These are phyloP conservation scores for Nelumbo lutea DNA, from an alignment of 164 flowering plant genomes.

Conservation along the genomic window DNA sequence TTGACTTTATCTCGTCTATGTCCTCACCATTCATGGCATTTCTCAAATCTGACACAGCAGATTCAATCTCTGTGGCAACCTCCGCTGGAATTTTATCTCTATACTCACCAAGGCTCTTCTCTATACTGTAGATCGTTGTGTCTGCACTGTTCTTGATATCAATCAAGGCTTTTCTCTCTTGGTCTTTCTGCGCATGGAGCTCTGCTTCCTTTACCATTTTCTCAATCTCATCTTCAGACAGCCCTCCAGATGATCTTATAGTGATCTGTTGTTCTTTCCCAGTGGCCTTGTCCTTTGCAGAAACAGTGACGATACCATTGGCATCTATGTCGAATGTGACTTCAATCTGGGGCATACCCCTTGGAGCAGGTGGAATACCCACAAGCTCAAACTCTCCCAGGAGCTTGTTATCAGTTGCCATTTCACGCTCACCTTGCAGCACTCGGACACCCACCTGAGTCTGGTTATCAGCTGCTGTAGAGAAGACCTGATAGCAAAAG, in stretches of 20 bases:
- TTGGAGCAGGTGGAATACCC: too few species aligned
- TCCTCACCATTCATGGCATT: slow-evolving; percentile 25
- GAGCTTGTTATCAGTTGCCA: slow-evolving; percentile 30
- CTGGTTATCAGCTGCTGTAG: slow-evolving; percentile 39
- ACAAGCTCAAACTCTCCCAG: slow-evolving; percentile 26
- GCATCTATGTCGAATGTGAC: slow-evolving; percentile 31
- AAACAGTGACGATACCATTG: slow-evolving; percentile 34
- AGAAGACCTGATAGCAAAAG: slow-evolving; percentile 9
- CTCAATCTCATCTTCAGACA: slow-evolving; percentile 23
- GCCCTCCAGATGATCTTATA: slow-evolving; percentile 35
- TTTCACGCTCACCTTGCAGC: slow-evolving; percentile 32
- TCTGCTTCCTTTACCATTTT: slow-evolving; percentile 17
- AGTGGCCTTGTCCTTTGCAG: slow-evolving; percentile 30
- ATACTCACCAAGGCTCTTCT: slow-evolving; percentile 29
- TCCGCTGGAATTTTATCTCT: slow-evolving; percentile 29
- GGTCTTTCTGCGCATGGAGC: slow-evolving; percentile 30
- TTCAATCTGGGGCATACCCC: too few species aligned
- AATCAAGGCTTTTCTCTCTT: slow-evolving; percentile 27
- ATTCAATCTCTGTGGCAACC: slow-evolving; percentile 21
- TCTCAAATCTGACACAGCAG: slow-evolving; percentile 29
- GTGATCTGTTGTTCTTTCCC: slow-evolving; percentile 31
- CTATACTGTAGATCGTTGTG: slow-evolving; percentile 31
- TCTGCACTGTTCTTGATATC: slow-evolving; percentile 30
- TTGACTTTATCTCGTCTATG: slow-evolving; percentile 24
- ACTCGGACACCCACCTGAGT: slow-evolving; percentile 31